Conservation (phyloP, 2,329 filamentous ascomycete genomes). For the Stemphylium vesicarium region DNA sequence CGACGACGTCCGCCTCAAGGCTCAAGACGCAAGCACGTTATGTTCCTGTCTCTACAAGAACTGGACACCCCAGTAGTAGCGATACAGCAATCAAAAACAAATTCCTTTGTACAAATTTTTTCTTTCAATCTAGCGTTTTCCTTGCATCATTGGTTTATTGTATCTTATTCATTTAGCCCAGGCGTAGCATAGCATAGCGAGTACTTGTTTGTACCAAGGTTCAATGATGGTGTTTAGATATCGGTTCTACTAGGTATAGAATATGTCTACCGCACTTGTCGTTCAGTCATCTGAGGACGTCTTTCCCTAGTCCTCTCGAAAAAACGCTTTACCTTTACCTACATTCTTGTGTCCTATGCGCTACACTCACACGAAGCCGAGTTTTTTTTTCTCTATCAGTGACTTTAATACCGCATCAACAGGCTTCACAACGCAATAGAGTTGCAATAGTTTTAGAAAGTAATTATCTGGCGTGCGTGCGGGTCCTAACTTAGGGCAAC, state of each 20-base stretch:
- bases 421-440: too few relatives aligned
- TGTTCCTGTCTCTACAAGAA: slow-evolving; percentile 59
- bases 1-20: slow-evolving; percentile 42
- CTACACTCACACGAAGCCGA: too few relatives aligned
- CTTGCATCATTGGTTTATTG: slow-evolving; percentile 4
- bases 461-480: too few relatives aligned
- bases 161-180: slow-evolving; percentile 5
- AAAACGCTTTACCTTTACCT: too few relatives aligned
- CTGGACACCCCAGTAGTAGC: slow-evolving; percentile 29
- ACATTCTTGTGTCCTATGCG: too few relatives aligned
- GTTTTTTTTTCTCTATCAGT: too few relatives aligned
- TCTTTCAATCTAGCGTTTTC: slow-evolving; percentile 8
- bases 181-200: slow-evolving; percentile 11
- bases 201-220: not conserved
- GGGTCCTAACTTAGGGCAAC: too few relatives aligned
- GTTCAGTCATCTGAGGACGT: not conserved
- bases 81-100: not conserved
- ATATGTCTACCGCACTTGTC: not conserved
- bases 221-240: slow-evolving; percentile 7
- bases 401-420: too few relatives aligned
- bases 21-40: slow-evolving; percentile 43
- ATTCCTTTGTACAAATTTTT: not conserved
- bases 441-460: too few relatives aligned
- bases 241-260: not conserved
- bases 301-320: not conserved